Conservation (phyloP, 345 rosid genomes). For the Leavenworthia alabamica region DNA sequence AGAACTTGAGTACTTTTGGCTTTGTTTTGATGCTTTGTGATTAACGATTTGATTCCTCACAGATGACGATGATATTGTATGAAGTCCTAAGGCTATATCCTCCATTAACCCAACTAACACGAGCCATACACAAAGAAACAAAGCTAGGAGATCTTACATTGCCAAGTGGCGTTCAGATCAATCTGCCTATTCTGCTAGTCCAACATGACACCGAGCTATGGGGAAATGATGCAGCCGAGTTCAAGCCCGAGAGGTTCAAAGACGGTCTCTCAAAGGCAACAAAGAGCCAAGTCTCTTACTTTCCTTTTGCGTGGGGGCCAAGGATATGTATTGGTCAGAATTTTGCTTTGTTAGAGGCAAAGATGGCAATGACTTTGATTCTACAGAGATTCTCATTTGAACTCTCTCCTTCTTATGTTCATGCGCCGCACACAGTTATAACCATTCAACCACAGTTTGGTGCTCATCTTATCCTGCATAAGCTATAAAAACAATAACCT, state of each 20-base stretch:
- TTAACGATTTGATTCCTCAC: no score
- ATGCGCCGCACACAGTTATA: not conserved
- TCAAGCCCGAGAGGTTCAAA: not conserved
- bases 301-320: not conserved
- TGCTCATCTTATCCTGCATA: not conserved
- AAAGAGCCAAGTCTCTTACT: not conserved
- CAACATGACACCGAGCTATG: constrained; percentile 26
- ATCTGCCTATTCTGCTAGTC: constrained; percentile 19
- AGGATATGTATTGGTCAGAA: not conserved
- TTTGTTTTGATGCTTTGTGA: no score
- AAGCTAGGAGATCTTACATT: constrained; percentile 24
- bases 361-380: not conserved
- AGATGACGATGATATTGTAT: no score
- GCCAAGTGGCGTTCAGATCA: constrained; percentile 22
- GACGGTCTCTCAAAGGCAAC: not conserved
- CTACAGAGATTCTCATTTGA: not conserved
- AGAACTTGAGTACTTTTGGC: no score
- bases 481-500: not conserved
- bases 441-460: not conserved
- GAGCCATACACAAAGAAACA: constrained; percentile 11
- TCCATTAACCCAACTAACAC: no score
- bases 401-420: not conserved
- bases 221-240: not conserved
- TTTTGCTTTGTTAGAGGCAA: not conserved
- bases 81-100: no score